These are phyloP conservation scores for Trebouxia sp. DNA, from an alignment of 139 green algal species.

Conservation along the genomic window DNA sequence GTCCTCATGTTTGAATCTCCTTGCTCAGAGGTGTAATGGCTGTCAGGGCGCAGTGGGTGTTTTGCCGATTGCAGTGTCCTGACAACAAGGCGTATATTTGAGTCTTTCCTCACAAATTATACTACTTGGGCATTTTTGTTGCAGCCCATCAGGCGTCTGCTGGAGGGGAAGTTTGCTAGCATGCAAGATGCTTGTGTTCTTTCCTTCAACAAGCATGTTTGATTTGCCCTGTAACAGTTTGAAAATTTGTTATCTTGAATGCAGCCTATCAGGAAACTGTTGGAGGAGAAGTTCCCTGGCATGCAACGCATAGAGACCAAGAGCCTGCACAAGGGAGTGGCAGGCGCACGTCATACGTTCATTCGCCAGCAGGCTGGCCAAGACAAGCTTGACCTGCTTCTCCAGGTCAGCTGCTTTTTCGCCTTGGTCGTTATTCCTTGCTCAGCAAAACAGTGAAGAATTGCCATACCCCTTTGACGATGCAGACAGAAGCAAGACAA, in stretches of 20 bases:
- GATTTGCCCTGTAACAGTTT: no score
- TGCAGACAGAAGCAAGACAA: no score
- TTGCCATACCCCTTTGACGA: no score
- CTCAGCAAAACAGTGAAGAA: no score
- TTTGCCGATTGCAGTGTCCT: not conserved
- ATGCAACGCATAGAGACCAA: constrained; percentile 70
- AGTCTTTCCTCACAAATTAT: no score
- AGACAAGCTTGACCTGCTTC: constrained; percentile 84
- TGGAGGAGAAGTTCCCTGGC: constrained; percentile 74
- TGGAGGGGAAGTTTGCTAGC: no score
- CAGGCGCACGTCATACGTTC: constrained; percentile 83
- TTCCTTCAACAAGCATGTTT: no score
- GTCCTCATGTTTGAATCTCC: no score
- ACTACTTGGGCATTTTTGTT: no score
- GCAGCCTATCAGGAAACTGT: constrained; percentile 55
- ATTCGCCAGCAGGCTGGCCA: constrained; percentile 54
- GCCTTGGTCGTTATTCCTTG: no score
- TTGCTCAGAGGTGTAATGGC: not conserved
- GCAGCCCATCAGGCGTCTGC: no score
- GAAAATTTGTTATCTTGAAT: not conserved
- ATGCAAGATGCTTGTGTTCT: no score
- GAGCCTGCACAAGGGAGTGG: constrained; percentile 77
- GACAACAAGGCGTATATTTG: not conserved
- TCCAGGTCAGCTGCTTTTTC: constrained; percentile 49
- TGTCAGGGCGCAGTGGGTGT: not conserved